Percentiles rank a stretch among this genome's conserved stretches.
Conservation (phyloP, 768 basidiomycete genomes). For the Suillus subalutaceus region DNA sequence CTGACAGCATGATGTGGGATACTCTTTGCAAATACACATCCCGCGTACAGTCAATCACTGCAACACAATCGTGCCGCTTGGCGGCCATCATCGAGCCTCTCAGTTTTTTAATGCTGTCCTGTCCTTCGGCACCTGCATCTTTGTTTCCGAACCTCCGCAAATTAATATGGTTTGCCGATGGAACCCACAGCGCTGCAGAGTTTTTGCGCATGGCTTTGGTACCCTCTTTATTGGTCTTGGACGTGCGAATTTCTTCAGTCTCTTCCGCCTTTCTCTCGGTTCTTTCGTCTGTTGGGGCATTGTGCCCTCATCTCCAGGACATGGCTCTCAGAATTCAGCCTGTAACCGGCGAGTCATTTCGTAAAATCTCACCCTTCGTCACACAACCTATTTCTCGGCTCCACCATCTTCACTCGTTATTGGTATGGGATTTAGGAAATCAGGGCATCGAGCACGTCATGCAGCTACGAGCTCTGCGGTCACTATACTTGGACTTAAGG, state of each 20-base stretch:
- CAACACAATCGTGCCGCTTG: background rate
- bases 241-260: no score
- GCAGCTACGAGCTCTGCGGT: background rate
- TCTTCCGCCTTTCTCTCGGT: no score
- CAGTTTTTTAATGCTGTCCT: slow-evolving; percentile 16
- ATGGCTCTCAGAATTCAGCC: no score
- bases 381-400: no score
- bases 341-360: no score
- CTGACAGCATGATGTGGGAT: no score
- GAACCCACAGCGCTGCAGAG: slow-evolving; percentile 22
- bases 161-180: slow-evolving; percentile 26
- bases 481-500: background rate
- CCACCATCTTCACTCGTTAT: background rate
- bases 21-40: no score
- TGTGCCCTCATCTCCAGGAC: no score
- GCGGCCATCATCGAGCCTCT: no score
- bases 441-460: background rate
- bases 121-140: slow-evolving; percentile 15
- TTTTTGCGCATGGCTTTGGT: slow-evolving; percentile 29
- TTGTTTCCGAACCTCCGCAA: slow-evolving; percentile 28
- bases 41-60: slow-evolving; percentile 6
- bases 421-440: background rate
- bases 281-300: no score
- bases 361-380: no score
- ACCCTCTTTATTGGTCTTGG: slow-evolving; percentile 14